Base-by-base conservation (phyloP, 768 basidiomycete genomes). In the Xerocomus brunneocitrinus region DNA sequence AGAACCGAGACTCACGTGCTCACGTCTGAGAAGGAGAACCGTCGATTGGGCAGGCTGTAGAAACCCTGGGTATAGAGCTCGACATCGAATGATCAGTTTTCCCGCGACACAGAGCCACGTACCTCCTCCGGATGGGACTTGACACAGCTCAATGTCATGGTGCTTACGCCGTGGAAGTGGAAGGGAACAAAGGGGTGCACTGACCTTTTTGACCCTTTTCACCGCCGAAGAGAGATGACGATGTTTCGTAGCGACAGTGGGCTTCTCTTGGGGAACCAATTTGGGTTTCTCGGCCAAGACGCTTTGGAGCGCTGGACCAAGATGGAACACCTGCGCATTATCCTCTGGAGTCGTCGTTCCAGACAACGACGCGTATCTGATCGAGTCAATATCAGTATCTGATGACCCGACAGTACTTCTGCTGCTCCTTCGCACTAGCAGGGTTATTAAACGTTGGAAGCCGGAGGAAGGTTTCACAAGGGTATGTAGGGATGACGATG, bases 291-390 rank as follows among this genome's bases (percentile, higher is more conserved):
- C 51, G 22, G 36, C 25, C 22, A 60, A 41, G 34, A 42, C 47
- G 16, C 14, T 35, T 30, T 34, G 48, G 14, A 64, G 34, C 25
- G 54, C 44, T 38, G 45, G 39, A 19, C 60, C 56, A 0, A 69
- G 60, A 34, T 65, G 40, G 45, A 67, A 69, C 7, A 35, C 55
- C 43, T 62, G 31, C 2, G 57, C 49, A 1, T 69, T 66, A 19
- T 69, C 66, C 55, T 69, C 68, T 39, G 66, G 66, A 12, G 66
- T 67, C 43, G 66, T 67, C 59, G 65, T 61, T 24, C 66, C 66
- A 46, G 66, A 69, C 41, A 66, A 67, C 42, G 66, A 67, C 0
- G 56, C 39, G 27, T 67, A 67, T 41, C 54, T 49, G 28, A 34
- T 31, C 47, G 56, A 65, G 45, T 58, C 60, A 8, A 16, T 16